phyloP scores from a whole-genome alignment of 2,329 filamentous ascomycete species.

The Tolypocladium pustulatum region DNA sequence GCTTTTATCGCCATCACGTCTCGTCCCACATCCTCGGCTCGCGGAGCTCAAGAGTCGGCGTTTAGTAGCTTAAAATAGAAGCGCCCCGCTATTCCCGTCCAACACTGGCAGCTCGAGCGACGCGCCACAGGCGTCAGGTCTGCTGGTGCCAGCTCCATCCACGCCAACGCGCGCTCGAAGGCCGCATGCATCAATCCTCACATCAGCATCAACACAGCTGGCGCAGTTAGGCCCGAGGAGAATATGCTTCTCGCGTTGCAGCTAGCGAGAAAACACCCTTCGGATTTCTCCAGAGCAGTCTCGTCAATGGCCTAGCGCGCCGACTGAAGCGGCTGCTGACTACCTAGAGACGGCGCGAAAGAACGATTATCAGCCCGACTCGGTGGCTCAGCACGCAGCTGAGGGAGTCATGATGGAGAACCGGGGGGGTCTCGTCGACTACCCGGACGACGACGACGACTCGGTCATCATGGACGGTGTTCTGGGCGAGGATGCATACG shows the following conservation, averaged over 20 bases:
- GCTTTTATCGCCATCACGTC: background rate
- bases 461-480: slow-evolving; percentile 21
- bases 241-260: background rate
- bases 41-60: background rate
- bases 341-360: background rate
- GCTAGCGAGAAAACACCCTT: background rate
- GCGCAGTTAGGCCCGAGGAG: background rate
- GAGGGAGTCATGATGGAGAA: background rate
- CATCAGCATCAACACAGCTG: background rate
- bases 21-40: background rate
- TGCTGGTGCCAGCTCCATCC: background rate
- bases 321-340: background rate
- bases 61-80: no score
- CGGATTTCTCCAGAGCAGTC: background rate
- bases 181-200: background rate
- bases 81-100: background rate
- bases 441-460: slow-evolving; percentile 15
- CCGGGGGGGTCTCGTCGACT: slow-evolving; percentile 1
- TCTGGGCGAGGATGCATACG: slow-evolving; percentile 5
- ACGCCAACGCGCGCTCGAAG: background rate
- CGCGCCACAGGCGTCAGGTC: background rate
- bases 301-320: background rate
- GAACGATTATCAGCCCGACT: background rate
- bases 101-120: background rate
- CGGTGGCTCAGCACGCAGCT: background rate